phyloP scores from a whole-genome alignment of 2,329 filamentous ascomycete genomes.

The Hymenotorrendiella dingleyae region DNA sequence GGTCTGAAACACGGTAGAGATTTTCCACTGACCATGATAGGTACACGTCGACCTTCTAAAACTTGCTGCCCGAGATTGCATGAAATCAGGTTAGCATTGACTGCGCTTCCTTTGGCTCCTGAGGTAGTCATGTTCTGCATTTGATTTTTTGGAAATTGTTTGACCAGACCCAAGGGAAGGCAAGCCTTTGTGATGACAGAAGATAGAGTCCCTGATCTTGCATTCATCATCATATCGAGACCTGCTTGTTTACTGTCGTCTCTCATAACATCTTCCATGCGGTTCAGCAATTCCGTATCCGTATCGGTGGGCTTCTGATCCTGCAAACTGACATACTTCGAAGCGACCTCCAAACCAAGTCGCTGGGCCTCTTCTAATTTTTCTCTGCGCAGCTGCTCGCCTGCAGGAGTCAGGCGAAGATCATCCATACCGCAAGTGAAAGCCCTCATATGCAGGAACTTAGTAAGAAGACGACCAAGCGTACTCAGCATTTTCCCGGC shows the following conservation, averaged over 20 bases:
- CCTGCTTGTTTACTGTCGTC: constrained; percentile 88
- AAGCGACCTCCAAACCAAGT: constrained; percentile 73
- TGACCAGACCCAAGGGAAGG: constrained; percentile 76
- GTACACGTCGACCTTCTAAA: constrained; percentile 88
- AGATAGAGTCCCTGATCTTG: constrained; percentile 63
- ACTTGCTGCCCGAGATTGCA: constrained; percentile 97
- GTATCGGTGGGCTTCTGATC: constrained; percentile 54
- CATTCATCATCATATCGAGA: constrained; percentile 83
- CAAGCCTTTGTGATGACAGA: constrained; percentile 72
- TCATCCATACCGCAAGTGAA: constrained; percentile 98
- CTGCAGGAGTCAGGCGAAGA: constrained; percentile 73
- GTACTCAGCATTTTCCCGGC: constrained; percentile 87
- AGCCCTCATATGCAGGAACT: constrained; percentile 85
- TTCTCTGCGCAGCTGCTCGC: constrained; percentile 65
- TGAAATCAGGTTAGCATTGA: constrained; percentile 96
- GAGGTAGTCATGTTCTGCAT: constrained; percentile 99
- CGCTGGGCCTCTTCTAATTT: constrained; percentile 60
- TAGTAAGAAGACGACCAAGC: constrained; percentile 81
- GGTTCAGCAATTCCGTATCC: constrained; percentile 65
- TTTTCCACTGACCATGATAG: constrained; percentile 96
- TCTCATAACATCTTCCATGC: constrained; percentile 82
- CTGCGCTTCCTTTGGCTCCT: constrained; percentile 84
- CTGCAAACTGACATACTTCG: constrained; percentile 81
- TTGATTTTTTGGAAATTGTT: constrained; percentile 92
- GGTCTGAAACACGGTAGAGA: constrained; percentile 89